These are phyloP conservation scores for Trametes elegans DNA, from an alignment of 768 basidiomycete genomes.

Conservation along the genomic window DNA sequence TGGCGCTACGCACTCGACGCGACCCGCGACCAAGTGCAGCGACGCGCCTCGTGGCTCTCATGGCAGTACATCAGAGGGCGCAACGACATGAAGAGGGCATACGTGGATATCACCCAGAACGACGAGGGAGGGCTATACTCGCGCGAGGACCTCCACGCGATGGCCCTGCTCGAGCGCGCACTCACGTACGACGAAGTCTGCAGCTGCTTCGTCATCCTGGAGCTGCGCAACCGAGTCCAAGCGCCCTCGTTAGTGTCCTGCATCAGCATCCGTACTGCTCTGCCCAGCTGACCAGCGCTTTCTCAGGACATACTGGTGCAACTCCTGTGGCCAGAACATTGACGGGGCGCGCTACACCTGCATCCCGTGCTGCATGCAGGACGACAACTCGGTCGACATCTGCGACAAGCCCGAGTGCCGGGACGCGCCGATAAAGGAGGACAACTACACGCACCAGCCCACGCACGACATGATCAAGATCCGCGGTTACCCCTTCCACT, in stretches of 20 bases:
- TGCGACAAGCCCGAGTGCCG: slow-evolving; percentile 2
- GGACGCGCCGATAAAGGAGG: not conserved
- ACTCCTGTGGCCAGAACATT: not conserved
- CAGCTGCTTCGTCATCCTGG: not conserved
- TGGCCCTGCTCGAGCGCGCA: not conserved
- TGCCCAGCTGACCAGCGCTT: not conserved
- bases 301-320: not conserved
- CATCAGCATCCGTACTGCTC: not conserved
- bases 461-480: slow-evolving; percentile 1
- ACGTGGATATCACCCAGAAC: not conserved
- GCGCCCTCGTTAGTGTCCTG: not conserved
- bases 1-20: not conserved
- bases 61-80: not conserved
- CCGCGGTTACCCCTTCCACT: not conserved
- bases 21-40: not conserved
- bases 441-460: not conserved
- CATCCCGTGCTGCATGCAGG: not conserved
- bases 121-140: not conserved
- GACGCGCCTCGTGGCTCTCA: not conserved
- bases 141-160: not conserved
- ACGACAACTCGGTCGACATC: not conserved
- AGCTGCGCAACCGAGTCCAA: not conserved
- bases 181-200: not conserved
- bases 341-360: not conserved
- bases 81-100: not conserved